These are phyloP conservation scores for Suillus cothurnatus DNA, from an alignment of 768 basidiomycete genomes.

Conservation along the genomic window DNA sequence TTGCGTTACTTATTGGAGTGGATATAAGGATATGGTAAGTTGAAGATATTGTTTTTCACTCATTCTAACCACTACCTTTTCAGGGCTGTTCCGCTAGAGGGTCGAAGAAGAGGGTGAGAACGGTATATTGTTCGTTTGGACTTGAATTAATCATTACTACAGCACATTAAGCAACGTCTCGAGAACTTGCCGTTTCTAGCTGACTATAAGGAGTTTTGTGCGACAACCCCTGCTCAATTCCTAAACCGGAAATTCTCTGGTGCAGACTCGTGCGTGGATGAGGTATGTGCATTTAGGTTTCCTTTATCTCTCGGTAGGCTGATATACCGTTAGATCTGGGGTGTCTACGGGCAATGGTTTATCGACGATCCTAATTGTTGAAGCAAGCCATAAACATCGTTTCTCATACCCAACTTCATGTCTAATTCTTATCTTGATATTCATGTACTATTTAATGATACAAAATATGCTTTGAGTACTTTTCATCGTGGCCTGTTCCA, in stretches of 20 bases:
- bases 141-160: background rate
- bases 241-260: conserved; percentile 23
- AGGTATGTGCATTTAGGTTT: background rate
- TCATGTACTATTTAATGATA: background rate
- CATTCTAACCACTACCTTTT: background rate
- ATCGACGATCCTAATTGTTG: conserved; percentile 7
- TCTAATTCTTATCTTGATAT: background rate
- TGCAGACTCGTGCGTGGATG: conserved; percentile 9
- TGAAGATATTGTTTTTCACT: background rate
- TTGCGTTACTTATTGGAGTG: conserved; percentile 29
- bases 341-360: conserved; percentile 19
- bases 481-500: background rate
- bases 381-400: background rate
- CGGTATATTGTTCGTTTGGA: background rate
- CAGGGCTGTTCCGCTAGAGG: conserved; percentile 28
- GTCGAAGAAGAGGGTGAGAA: conserved; percentile 23
- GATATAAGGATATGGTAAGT: conserved; percentile 28
- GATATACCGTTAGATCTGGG: conserved; percentile 1
- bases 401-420: background rate
- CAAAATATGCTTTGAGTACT: background rate
- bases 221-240: conserved; percentile 35
- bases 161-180: conserved; percentile 31
- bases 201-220: conserved; percentile 38
- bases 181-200: conserved; percentile 24
- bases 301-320: background rate